Conservation (phyloP, 73 alveolate genomes). For the Paramecium pentaurelia region DNA sequence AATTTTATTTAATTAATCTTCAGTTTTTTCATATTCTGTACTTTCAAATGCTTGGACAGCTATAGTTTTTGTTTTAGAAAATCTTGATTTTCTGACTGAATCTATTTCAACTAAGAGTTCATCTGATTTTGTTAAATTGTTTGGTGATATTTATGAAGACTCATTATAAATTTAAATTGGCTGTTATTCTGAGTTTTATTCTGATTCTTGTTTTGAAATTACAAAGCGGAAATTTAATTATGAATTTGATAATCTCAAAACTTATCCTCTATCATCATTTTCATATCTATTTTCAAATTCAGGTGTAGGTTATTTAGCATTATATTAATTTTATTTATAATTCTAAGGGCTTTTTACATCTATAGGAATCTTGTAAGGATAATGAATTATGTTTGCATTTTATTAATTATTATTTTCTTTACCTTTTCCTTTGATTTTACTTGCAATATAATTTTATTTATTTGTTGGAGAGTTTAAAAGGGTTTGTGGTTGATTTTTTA, state of each 20-base stretch:
- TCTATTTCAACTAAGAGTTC: not conserved
- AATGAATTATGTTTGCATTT: not conserved
- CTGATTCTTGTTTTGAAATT: not conserved
- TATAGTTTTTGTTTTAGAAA: not conserved
- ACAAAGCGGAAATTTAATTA: not conserved
- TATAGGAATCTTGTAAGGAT: not conserved
- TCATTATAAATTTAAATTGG: not conserved
- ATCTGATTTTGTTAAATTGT: not conserved
- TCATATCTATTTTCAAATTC: not conserved
- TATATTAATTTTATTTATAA: not conserved
- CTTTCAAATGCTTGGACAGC: constrained; percentile 37
- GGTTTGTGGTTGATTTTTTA: not conserved
- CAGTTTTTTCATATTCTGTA: not conserved
- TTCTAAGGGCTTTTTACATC: not conserved
- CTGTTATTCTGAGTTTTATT: not conserved
- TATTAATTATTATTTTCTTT: not conserved
- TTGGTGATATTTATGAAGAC: not conserved
- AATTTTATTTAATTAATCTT: not conserved
- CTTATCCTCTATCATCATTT: not conserved
- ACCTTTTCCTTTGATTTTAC: not conserved
- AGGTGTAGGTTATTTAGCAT: not conserved
- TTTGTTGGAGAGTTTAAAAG: not conserved
- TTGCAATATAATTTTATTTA: not conserved
- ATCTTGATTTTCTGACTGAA: not conserved
- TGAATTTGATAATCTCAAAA: not conserved